Evolutionary conservation across 495 filamentous ascomycete genomes (phyloP).

Genomic region (Daldinia concentrica): DNA sequence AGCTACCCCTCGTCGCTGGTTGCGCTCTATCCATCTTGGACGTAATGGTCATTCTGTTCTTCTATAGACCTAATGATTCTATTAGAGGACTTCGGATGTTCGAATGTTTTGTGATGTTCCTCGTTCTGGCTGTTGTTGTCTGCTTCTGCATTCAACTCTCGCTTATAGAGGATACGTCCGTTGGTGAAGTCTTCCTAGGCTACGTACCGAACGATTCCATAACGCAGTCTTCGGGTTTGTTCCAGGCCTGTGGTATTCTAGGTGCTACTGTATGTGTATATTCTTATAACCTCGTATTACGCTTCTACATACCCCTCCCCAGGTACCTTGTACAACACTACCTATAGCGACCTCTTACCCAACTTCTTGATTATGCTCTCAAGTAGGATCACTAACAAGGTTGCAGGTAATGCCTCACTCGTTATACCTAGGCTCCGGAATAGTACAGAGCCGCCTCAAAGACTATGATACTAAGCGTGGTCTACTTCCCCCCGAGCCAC

Average conservation of each 20-base stretch:
- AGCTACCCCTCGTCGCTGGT: conserved; percentile 84
- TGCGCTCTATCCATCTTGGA: conserved; percentile 87
- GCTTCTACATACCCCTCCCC: not conserved
- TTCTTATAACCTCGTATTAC: not conserved
- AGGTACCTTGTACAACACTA: not conserved
- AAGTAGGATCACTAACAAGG: not conserved
- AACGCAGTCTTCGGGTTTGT: conserved; percentile 73
- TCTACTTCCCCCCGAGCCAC: conserved; percentile 56
- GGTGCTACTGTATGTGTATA: conserved; percentile 73
- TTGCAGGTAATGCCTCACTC: conserved; percentile 83
- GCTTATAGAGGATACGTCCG: conserved; percentile 71
- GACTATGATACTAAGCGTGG: conserved; percentile 76
- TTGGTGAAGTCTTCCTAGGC: conserved; percentile 83
- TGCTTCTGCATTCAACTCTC: conserved; percentile 92
- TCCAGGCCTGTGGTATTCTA: conserved; percentile 91
- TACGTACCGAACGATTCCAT: conserved; percentile 81
- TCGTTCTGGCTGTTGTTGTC: conserved; percentile 86
- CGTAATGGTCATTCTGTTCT: conserved; percentile 84
- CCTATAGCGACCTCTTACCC: not conserved
- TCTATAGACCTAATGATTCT: conserved; percentile 79
- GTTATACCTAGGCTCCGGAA: conserved; percentile 87
- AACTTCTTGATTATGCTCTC: not conserved
- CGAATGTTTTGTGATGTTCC: conserved; percentile 78
- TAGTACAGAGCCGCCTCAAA: conserved; percentile 82
- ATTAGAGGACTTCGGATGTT: conserved; percentile 80